phyloP scores from a whole-genome alignment of 2,329 filamentous ascomycete genomes.

The Colletotrichum sp. region DNA sequence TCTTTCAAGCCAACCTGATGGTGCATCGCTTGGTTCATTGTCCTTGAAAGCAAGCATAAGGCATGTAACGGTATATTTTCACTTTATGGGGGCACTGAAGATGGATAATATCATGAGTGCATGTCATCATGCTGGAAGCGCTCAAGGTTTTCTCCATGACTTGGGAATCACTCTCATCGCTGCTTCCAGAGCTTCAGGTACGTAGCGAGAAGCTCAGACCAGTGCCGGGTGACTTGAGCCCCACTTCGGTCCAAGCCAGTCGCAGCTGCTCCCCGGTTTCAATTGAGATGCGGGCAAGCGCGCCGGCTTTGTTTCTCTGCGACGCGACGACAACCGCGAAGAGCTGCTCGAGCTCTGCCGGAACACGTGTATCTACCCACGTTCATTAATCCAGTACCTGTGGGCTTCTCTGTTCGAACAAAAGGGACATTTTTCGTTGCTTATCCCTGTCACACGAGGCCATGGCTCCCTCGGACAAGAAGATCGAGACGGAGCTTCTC shows the following conservation, averaged over 20 bases:
- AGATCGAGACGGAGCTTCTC: slow-evolving; percentile 51
- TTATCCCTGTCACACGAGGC: not conserved
- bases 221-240: not conserved
- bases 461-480: slow-evolving; percentile 47
- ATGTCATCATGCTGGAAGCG: not conserved
- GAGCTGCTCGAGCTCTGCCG: not conserved
- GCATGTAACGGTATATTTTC: not conserved
- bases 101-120: not conserved
- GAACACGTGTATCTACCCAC: not conserved
- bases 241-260: not conserved
- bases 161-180: not conserved
- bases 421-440: too few relatives aligned
- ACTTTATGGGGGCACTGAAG: not conserved
- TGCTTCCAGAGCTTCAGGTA: not conserved
- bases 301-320: not conserved
- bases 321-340: slow-evolving; percentile 10
- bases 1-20: not conserved
- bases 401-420: not conserved
- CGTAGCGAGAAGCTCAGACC: not conserved
- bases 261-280: slow-evolving; percentile 1
- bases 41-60: not conserved
- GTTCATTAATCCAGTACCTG: not conserved
- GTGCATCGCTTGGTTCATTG: not conserved
- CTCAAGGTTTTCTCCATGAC: not conserved
- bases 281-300: not conserved